Base-by-base conservation (phyloP, 163 green algal species). In the Scenedesmus sp. region DNA sequence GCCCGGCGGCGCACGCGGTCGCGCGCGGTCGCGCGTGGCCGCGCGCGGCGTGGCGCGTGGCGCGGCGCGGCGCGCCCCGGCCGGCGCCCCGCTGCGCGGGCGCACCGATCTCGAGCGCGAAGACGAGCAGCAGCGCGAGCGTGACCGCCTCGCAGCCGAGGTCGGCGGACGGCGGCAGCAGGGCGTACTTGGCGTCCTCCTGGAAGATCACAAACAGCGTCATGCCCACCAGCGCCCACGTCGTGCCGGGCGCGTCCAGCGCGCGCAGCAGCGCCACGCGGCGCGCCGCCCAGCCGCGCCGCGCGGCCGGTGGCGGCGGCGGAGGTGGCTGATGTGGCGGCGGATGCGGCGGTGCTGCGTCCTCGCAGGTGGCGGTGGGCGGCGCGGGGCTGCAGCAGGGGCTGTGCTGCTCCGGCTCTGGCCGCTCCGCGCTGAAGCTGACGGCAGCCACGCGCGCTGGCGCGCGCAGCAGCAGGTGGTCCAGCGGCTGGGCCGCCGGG, bases 151-250 rank as follows among this genome's bases (percentile, higher is more conserved):
- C 81, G 74, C 97, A 92, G 14, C 80, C 64, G 11, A 84, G 42
- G 77, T 98, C 95, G 6, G 72, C 73, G 0, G 70, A 60, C 22
- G 87, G 84, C 3, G 93, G 88, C 29, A 93, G 80, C 26, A 72
- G 82, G 2, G 92, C 90, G 60, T 93, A 81, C 20, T 93, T 91
- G 26, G 97, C 75, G 50, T 97, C 91, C 66, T 97, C 92, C 54
- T 88, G 84, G 70, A 96, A 95, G 50, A 97, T 88, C 34, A 92
- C 87, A 88, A 92, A 94, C 31, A 95, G 73, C 3, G 87, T 91
- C 34, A 92, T 73, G 18, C 91, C 4, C 14, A 88, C 84, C 69
- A 94, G 84, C 14, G 87, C 11, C 62, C 78, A 75, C 22, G 42
- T 75, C 17, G 63, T 63, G n/a, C 28, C 24, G 22, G 65, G 70